Evolutionary conservation across 805 yeast species (phyloP).

Genomic region (Schizosaccharomyces lindneri): DNA sequence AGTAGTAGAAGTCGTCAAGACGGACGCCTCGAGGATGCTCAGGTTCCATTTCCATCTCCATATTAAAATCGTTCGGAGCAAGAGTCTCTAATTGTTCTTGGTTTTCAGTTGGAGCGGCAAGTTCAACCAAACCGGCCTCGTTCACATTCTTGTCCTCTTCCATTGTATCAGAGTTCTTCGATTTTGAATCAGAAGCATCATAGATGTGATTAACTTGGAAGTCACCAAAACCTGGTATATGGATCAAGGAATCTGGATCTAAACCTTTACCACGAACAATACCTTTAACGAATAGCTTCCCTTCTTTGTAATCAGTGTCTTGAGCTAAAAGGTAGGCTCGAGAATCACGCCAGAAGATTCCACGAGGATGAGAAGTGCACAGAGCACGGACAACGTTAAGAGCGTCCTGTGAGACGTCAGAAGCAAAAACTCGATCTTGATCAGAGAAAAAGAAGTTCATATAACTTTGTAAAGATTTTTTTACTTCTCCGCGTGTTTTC

Average conservation of each 20-base stretch:
- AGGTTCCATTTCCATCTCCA: constrained; percentile 12
- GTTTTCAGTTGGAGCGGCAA: constrained; percentile 11
- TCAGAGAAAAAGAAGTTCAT: constrained; percentile 58
- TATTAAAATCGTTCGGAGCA: constrained; percentile 8
- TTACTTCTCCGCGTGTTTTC: constrained; percentile 48
- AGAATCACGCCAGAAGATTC: constrained; percentile 77
- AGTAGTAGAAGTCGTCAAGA: constrained; percentile 32
- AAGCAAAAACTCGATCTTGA: constrained; percentile 48
- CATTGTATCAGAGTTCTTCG: constrained; percentile 14
- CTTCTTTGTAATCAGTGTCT: constrained; percentile 20
- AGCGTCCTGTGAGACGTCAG: constrained; percentile 48
- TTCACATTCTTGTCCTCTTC: constrained; percentile 5
- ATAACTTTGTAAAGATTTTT: constrained; percentile 38
- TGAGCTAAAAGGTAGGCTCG: constrained; percentile 75
- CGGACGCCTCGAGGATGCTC: constrained; percentile 23
- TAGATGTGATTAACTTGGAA: constrained; percentile 51
- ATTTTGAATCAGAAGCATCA: constrained; percentile 11
- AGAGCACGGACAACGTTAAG: constrained; percentile 44
- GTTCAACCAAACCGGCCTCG: constrained; percentile 1
- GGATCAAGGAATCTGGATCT: constrained; percentile 51
- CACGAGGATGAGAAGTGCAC: constrained; percentile 69
- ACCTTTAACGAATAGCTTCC: constrained; percentile 32
- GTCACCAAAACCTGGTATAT: constrained; percentile 78
- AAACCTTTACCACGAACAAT: constrained; percentile 55
- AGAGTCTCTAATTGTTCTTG: constrained; percentile 13